phyloP scores from a whole-genome alignment of 2,329 filamentous ascomycete genomes.

The Orbilia ellipsospora region DNA sequence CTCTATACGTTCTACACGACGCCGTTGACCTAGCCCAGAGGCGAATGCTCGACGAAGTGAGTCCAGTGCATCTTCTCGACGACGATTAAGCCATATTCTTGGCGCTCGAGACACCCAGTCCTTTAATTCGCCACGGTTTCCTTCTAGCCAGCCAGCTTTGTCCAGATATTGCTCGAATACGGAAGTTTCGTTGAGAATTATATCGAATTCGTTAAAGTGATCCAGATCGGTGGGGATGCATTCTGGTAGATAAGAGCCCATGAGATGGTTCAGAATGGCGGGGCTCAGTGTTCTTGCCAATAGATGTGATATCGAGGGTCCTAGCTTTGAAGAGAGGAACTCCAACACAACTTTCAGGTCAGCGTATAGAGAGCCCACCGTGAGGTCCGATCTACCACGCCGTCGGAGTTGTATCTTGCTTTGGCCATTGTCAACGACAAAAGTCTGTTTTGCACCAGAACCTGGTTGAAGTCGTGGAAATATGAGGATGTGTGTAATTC shows the following conservation, averaged over 20 bases:
- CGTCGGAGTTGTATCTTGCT: slow-evolving; percentile 33
- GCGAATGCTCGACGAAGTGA: slow-evolving; percentile 76
- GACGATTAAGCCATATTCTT: slow-evolving; percentile 84
- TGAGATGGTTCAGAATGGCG: slow-evolving; percentile 74
- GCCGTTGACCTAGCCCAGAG: slow-evolving; percentile 73
- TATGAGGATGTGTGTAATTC: slow-evolving; percentile 56
- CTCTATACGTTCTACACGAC: slow-evolving; percentile 83
- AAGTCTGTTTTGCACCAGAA: slow-evolving; percentile 51
- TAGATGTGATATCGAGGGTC: slow-evolving; percentile 65
- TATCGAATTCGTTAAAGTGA: slow-evolving; percentile 77
- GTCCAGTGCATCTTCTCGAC: slow-evolving; percentile 81
- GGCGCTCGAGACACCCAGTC: slow-evolving; percentile 86
- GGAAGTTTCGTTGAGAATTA: slow-evolving; percentile 72
- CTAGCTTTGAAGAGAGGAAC: slow-evolving; percentile 68
- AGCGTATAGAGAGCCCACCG: slow-evolving; percentile 62
- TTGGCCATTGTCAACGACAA: slow-evolving; percentile 61
- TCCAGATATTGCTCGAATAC: slow-evolving; percentile 74
- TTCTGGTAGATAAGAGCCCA: slow-evolving; percentile 78
- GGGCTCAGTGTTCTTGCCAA: slow-evolving; percentile 78
- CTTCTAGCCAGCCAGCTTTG: slow-evolving; percentile 69
- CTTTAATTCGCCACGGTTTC: slow-evolving; percentile 70
- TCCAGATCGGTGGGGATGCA: slow-evolving; percentile 79
- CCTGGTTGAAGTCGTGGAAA: slow-evolving; percentile 56
- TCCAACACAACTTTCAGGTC: slow-evolving; percentile 65
- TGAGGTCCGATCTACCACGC: slow-evolving; percentile 50